Conservation (phyloP, 2,329 filamentous ascomycete genomes). For the Onygenales sp. region DNA sequence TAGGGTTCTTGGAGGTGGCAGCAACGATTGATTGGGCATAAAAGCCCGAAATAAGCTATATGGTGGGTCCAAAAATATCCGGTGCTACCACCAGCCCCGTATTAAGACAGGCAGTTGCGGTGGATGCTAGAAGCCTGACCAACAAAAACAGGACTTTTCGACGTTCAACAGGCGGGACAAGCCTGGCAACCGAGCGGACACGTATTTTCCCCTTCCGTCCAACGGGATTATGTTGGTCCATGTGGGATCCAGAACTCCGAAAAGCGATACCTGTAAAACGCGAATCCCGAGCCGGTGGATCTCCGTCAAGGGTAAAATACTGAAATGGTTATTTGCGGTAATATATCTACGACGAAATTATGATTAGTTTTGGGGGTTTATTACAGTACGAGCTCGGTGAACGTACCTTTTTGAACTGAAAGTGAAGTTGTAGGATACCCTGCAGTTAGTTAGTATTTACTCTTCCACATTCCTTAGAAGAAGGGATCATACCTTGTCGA, state of each 20-base stretch:
- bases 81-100: background rate
- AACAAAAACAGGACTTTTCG: background rate
- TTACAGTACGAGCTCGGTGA: conserved; percentile 2
- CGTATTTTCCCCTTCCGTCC: background rate
- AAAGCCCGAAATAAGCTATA: background rate
- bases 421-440: conserved; percentile 93
- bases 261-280: background rate
- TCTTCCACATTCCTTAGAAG: background rate
- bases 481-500: conserved; percentile 67
- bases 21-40: background rate
- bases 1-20: background rate
- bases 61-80: background rate
- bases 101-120: background rate
- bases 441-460: conserved; percentile 28
- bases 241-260: background rate
- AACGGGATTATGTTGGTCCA: background rate
- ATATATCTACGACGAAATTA: conserved; percentile 28
- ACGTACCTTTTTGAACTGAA: conserved; percentile 93
- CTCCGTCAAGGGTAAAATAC: background rate
- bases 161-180: background rate
- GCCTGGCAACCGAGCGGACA: background rate
- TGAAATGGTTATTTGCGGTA: conserved; percentile 36
- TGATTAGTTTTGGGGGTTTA: conserved; percentile 40
- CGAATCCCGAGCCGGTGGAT: background rate
- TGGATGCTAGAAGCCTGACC: background rate